Evolutionary conservation across 2,329 filamentous ascomycete species (phyloP).

Genomic region (Tricladium varicosporioides): DNA sequence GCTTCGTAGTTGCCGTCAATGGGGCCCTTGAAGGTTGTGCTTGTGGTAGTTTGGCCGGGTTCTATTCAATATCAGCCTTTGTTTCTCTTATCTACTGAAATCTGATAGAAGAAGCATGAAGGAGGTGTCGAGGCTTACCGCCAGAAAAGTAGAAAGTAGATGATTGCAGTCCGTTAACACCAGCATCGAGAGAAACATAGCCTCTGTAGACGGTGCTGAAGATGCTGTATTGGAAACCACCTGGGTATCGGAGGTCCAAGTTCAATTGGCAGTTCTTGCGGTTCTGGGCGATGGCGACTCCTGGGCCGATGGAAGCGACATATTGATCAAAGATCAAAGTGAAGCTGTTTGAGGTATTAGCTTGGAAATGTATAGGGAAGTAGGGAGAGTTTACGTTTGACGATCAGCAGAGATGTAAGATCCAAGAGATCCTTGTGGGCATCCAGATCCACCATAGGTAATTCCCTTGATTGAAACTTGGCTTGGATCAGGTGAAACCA

Average conservation of each 20-base stretch:
- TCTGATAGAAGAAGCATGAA: background rate
- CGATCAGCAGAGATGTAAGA: constrained; percentile 21
- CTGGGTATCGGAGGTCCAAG: constrained; percentile 21
- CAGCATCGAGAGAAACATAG: constrained; percentile 18
- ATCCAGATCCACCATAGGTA: constrained; percentile 22
- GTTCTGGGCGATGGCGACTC: constrained; percentile 11
- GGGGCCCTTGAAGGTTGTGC: constrained; percentile 20
- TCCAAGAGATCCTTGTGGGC: constrained; percentile 19
- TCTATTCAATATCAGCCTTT: constrained; percentile 6
- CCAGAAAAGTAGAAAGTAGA: constrained; percentile 25
- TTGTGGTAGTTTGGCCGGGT: constrained; percentile 14
- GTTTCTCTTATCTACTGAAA: background rate
- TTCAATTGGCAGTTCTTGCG: constrained; percentile 26
- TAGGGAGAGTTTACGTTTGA: constrained; percentile 15
- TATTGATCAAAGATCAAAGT: constrained; percentile 26
- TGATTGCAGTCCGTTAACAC: constrained; percentile 19
- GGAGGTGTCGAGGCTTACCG: constrained; percentile 1
- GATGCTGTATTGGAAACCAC: constrained; percentile 24
- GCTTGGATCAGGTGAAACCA: constrained; percentile 10
- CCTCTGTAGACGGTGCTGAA: constrained; percentile 19
- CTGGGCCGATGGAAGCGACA: constrained; percentile 21
- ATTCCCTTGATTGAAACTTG: constrained; percentile 21
- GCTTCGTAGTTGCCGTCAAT: constrained; percentile 13
- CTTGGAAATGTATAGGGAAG: background rate
- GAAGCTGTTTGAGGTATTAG: constrained; percentile 13